These are phyloP conservation scores for Chlamydomonas reinhardtii DNA, from an alignment of 163 green algal species.

Conservation along the genomic window DNA sequence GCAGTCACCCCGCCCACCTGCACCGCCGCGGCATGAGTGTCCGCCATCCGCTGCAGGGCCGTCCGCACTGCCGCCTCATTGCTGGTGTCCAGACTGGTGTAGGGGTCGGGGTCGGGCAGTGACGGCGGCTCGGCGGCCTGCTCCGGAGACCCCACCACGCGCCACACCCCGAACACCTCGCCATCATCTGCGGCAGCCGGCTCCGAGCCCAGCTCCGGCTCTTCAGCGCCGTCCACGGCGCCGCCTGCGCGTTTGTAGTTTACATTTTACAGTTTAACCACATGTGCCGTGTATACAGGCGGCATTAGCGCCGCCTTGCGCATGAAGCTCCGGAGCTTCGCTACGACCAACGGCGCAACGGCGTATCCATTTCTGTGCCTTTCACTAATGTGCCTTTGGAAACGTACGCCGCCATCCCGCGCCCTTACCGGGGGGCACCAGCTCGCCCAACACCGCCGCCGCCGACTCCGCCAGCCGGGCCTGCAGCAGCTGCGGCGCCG, in stretches of 20 bases:
- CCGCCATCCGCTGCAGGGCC: background rate
- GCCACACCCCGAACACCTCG: slow-evolving; percentile 49
- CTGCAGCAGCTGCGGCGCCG: slow-evolving; percentile 11
- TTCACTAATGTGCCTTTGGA: too few species aligned
- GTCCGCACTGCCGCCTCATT: background rate
- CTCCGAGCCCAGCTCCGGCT: background rate
- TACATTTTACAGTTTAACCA: too few species aligned
- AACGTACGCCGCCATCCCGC: too few species aligned
- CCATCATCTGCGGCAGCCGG: background rate
- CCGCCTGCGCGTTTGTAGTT: too few species aligned
- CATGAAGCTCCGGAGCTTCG: too few species aligned
- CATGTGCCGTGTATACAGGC: too few species aligned
- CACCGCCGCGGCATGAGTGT: background rate
- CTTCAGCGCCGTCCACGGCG: too few species aligned
- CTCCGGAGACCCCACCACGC: background rate
- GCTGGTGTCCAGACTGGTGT: slow-evolving; percentile 22
- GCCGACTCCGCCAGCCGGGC: background rate
- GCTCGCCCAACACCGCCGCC: background rate
- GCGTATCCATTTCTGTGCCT: too few species aligned
- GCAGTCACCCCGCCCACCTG: background rate
- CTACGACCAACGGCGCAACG: too few species aligned
- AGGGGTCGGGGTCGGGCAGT: background rate
- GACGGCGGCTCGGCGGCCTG: background rate
- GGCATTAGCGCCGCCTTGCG: too few species aligned
- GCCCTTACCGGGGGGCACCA: too few species aligned